Base-by-base conservation (phyloP, 169 alveolate species). In the Theileria annulata region DNA sequence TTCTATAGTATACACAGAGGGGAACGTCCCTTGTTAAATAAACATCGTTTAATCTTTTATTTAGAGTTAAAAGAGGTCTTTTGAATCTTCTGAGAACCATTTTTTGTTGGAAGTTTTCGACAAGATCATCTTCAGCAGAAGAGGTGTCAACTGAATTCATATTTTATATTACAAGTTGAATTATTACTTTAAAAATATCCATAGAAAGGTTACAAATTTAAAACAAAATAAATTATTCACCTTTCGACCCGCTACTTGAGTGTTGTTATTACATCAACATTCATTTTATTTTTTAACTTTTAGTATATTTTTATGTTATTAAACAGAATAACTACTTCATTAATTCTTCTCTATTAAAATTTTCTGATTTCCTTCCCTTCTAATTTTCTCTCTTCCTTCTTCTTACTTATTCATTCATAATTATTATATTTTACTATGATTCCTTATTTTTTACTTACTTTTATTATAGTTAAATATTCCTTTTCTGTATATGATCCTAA, bases 21-120 rank as follows among this genome's bases (percentile, higher is more conserved):
- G 90, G 90, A 9, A 35, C 71, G 9, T 63, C 49, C 15, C 58
- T 56, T 1, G 88, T 84, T 42, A 84, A 70, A 82, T 84, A 84
- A 3, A 84, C 69, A 27, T 84, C 88, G 59, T 84, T 77, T 37
- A 72, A 48, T 15, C 23, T 77, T 75, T 81, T 81, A 28, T 81
- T 66, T n/a, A 64, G 31, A 51, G 51, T 70, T 23, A 63, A 54
- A 48, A 81, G 74, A 6, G 86, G 88, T 21, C 88, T 73, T 73
- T 72, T 81, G 62, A 56, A 56, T 23, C 64, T 56, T 23, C 30
- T 56, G 25, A 56, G 25, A 23, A 56, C 64, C 10, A 21, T 5
- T 8, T 35, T 35, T 35, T 35, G 3, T 35, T 35, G 13, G 8
- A 3, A 35, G 47, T 35, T 35, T 35, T 35, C 13, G 47, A 35